Conservation (phyloP, 352 stramenopile genomes). For the Phytophthora multivora region DNA sequence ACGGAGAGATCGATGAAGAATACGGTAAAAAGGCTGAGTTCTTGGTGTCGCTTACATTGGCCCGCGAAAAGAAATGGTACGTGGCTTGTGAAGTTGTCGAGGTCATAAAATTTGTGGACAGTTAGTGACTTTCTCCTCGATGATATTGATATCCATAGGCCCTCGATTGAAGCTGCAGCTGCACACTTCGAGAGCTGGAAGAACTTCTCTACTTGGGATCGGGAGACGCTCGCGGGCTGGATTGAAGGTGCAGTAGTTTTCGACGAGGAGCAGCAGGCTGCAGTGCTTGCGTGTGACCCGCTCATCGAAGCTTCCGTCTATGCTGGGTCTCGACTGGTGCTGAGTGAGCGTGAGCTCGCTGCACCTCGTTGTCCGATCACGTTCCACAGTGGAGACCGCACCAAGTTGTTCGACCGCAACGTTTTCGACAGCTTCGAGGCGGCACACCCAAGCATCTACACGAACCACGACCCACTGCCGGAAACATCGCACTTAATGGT, state of each 20-base stretch:
- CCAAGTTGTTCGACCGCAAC: constrained; percentile 17
- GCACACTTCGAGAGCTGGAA: constrained; percentile 36
- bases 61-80: constrained; percentile 44
- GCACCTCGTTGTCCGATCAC: constrained; percentile 25
- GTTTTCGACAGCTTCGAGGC: constrained; percentile 9
- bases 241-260: constrained; percentile 48
- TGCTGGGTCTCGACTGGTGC: constrained; percentile 12
- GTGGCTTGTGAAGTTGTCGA: not conserved
- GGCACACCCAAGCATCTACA: constrained; percentile 11
- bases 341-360: constrained; percentile 39
- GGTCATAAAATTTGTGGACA: not conserved
- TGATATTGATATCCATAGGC: constrained; percentile 14
- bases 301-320: constrained; percentile 53
- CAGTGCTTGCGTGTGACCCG: constrained; percentile 41
- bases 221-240: constrained; percentile 36
- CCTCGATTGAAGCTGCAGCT: constrained; percentile 23
- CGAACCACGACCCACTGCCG: constrained; percentile 15
- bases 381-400: constrained; percentile 32
- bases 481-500: constrained; percentile 49
- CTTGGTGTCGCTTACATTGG: constrained; percentile 38
- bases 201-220: constrained; percentile 53
- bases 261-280: constrained; percentile 22
- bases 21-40: constrained; percentile 35
- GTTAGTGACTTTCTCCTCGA: not conserved
- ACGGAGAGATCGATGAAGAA: constrained; percentile 17